phyloP scores from a whole-genome alignment of 257 asterid genomes.

The Gynochthodes officinalis region DNA sequence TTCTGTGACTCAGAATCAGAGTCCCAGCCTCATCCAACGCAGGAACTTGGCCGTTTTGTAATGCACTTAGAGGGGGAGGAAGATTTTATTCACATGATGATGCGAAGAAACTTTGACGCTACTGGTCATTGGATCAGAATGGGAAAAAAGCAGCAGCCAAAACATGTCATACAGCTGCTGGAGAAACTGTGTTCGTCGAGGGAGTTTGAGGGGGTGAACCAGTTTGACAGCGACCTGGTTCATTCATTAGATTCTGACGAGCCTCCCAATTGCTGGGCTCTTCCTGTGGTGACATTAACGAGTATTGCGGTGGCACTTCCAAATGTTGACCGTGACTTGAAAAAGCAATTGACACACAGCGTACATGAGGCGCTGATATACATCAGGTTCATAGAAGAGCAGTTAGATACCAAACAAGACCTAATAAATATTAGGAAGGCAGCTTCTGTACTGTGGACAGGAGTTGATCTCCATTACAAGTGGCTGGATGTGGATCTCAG shows the following conservation, averaged over 20 bases:
- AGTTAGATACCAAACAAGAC: conserved; percentile 34
- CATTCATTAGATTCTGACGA: conserved; percentile 49
- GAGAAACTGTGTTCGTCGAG: conserved; percentile 36
- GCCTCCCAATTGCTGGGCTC: conserved; percentile 83
- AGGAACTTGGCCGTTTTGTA: conserved; percentile 53
- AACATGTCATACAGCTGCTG: conserved; percentile 39
- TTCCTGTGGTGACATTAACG: conserved; percentile 70
- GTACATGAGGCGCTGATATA: conserved; percentile 53
- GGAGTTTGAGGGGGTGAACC: conserved; percentile 53
- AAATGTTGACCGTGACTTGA: conserved; percentile 18
- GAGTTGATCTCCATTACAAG: conserved; percentile 55
- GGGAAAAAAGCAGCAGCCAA: conserved; percentile 61
- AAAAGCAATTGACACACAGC: conserved; percentile 37
- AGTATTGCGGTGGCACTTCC: conserved; percentile 67
- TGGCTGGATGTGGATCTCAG: conserved; percentile 69
- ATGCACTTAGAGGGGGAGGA: conserved; percentile 82
- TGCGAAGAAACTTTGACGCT: conserved; percentile 42
- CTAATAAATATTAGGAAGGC: conserved; percentile 48
- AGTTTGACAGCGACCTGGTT: conserved; percentile 49
- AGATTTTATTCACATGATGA: conserved; percentile 51
- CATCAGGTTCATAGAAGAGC: conserved; percentile 45
- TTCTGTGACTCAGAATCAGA: conserved; percentile 31
- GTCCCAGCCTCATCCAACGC: conserved; percentile 24
- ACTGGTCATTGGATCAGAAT: conserved; percentile 48
- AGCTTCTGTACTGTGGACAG: conserved; percentile 58